Evolutionary conservation across 805 yeast species (phyloP).

Genomic region (Saccharomycopsis fermentans): DNA sequence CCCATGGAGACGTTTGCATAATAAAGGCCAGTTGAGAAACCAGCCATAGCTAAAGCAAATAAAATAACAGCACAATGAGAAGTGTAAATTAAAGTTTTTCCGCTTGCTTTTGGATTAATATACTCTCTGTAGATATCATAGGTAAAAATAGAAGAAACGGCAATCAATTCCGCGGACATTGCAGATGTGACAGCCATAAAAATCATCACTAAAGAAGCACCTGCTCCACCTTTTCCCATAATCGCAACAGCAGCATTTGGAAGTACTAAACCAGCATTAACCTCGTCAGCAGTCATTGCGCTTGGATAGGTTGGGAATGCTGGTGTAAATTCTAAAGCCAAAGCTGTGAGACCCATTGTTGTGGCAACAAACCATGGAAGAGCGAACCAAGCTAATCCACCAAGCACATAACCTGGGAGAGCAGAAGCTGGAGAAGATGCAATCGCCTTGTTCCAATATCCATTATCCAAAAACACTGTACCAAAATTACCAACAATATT

Average conservation of each 20-base stretch:
- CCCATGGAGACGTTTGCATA: constrained; percentile 84
- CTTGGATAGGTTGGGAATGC: constrained; percentile 75
- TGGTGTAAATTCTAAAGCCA: constrained; percentile 60
- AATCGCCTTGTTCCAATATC: constrained; percentile 84
- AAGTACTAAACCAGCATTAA: constrained; percentile 69
- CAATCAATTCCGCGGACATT: constrained; percentile 81
- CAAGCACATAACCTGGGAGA: constrained; percentile 77
- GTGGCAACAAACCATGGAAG: constrained; percentile 77
- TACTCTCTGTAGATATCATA: constrained; percentile 80
- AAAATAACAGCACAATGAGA: constrained; percentile 61
- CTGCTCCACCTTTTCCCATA: constrained; percentile 84
- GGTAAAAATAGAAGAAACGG: constrained; percentile 77
- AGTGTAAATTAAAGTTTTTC: constrained; percentile 56
- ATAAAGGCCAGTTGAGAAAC: constrained; percentile 70
- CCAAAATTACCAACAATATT: constrained; percentile 86
- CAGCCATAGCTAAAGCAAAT: constrained; percentile 60
- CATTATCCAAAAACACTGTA: constrained; percentile 77
- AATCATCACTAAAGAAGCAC: constrained; percentile 63
- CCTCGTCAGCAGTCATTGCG: constrained; percentile 54
- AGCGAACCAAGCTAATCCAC: constrained; percentile 88
- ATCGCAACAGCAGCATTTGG: constrained; percentile 66
- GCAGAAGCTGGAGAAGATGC: constrained; percentile 79
- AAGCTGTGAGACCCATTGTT: constrained; percentile 78
- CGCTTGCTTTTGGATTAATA: constrained; percentile 66
- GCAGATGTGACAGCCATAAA: constrained; percentile 94